Evolutionary conservation across 2,329 filamentous ascomycete species (phyloP).

Genomic region (Ceratocystis smalleyi): DNA sequence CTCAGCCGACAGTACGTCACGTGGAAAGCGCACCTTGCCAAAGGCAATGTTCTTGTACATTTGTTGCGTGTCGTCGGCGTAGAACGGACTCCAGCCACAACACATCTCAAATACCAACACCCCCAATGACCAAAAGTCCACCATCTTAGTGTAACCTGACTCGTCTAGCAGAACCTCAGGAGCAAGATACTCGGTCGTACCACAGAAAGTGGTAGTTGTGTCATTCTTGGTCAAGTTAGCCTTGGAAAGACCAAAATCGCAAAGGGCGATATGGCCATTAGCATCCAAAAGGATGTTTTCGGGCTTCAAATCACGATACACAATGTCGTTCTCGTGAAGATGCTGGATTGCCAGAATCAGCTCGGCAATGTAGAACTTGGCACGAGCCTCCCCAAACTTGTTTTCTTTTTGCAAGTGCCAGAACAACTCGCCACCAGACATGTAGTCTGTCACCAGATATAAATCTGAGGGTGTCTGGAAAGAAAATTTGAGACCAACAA

Average conservation of each 20-base stretch:
- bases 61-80: conserved; percentile 96
- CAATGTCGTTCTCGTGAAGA: conserved; percentile 90
- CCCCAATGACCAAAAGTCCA: conserved; percentile 97
- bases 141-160: conserved; percentile 98
- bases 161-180: conserved; percentile 92
- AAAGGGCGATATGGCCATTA: conserved; percentile 93
- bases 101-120: conserved; percentile 99
- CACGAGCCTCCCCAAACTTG: conserved; percentile 81
- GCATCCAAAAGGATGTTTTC: conserved; percentile 96
- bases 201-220: conserved; percentile 97
- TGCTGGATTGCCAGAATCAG: conserved; percentile 90
- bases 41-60: conserved; percentile 99
- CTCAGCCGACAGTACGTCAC: conserved; percentile 85
- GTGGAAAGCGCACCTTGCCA: conserved; percentile 90
- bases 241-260: conserved; percentile 94
- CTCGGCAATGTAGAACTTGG: conserved; percentile 98
- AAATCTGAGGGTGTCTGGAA: conserved; percentile 96
- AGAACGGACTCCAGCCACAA: conserved; percentile 98
- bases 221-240: conserved; percentile 94
- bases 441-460: conserved; percentile 97
- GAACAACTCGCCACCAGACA: conserved; percentile 96
- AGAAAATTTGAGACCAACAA: conserved; percentile 94
- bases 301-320: conserved; percentile 92
- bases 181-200: conserved; percentile 92
- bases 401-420: conserved; percentile 98